A percentile compares a stretch with the other conserved stretches of the same genome.
Conservation (phyloP, 1,284 basidiomycete species). For the Malassezia vespertilionis region DNA sequence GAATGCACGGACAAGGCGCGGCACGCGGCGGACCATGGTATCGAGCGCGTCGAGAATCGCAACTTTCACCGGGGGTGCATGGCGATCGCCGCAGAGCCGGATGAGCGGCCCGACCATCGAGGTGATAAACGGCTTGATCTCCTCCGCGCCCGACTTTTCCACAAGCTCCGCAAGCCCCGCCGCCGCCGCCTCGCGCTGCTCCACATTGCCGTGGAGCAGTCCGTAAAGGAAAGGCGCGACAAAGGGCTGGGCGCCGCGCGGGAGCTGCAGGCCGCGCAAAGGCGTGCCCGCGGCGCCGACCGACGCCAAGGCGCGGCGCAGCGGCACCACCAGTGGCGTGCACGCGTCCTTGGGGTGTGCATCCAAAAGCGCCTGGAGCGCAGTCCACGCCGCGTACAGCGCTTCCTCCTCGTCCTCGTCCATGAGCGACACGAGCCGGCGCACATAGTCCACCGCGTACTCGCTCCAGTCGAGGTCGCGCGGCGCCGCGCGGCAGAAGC, state of each 20-base stretch:
- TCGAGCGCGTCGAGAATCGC: slow-evolving; percentile 40
- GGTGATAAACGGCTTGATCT: slow-evolving; percentile 92
- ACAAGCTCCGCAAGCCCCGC: slow-evolving; percentile 89
- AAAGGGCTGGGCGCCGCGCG: slow-evolving; percentile 77
- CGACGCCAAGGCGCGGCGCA: slow-evolving; percentile 76
- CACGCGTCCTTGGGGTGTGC: slow-evolving; percentile 83
- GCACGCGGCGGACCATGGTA: slow-evolving; percentile 54
- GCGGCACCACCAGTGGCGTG: slow-evolving; percentile 57
- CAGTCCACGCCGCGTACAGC: slow-evolving; percentile 69
- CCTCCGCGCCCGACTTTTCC: slow-evolving; percentile 71
- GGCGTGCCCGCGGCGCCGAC: slow-evolving; percentile 66
- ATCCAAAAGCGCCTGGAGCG: slow-evolving; percentile 80
- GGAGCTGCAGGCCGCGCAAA: slow-evolving; percentile 57
- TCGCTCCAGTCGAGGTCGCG: slow-evolving; percentile 27
- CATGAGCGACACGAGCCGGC: slow-evolving; percentile 74
- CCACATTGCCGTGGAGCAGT: slow-evolving; percentile 51
- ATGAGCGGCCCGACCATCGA: slow-evolving; percentile 93
- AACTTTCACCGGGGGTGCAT: slow-evolving; percentile 41
- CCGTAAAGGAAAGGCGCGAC: slow-evolving; percentile 84
- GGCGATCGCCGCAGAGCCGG: slow-evolving; percentile 46
- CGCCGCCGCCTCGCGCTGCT: slow-evolving; percentile 72
- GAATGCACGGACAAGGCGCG: slow-evolving; percentile 87
- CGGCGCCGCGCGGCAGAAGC: slow-evolving; percentile 35
- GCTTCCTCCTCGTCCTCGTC: slow-evolving; percentile 68
- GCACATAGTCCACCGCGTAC: slow-evolving; percentile 87